Conservation (phyloP, 1,284 basidiomycete genomes). For the Cystobasidium sp. region DNA sequence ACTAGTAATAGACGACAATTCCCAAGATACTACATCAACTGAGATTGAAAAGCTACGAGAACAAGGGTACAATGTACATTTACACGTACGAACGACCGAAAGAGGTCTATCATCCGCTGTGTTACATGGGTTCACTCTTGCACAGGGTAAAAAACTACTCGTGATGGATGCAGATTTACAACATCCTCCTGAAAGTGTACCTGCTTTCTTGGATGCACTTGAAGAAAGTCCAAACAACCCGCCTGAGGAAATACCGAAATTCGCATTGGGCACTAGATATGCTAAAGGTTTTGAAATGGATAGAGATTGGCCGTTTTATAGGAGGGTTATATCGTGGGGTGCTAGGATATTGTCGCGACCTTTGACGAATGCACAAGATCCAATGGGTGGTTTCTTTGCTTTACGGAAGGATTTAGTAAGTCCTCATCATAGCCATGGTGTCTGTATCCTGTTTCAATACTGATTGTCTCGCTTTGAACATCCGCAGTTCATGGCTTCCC, state of each 20-base stretch:
- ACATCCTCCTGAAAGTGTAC: conserved; percentile 61
- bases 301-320: conserved; percentile 61
- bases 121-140: conserved; percentile 60
- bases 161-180: conserved; percentile 63
- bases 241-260: conserved; percentile 48
- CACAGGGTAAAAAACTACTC: conserved; percentile 59
- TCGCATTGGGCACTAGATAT: conserved; percentile 61
- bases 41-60: conserved; percentile 59
- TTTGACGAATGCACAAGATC: conserved; percentile 60
- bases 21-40: conserved; percentile 61
- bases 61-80: conserved; percentile 60
- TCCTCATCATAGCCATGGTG: conserved; percentile 7
- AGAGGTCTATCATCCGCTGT: conserved; percentile 61
- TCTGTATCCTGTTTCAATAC: neutral
- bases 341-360: conserved; percentile 60
- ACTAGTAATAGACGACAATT: conserved; percentile 63
- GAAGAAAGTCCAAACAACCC: conserved; percentile 62
- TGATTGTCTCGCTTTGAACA: neutral
- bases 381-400: conserved; percentile 62
- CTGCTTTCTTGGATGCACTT: conserved; percentile 48
- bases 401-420: conserved; percentile 59
- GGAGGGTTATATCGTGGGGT: conserved; percentile 60
- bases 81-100: conserved; percentile 60
- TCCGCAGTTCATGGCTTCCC: conserved; percentile 47
- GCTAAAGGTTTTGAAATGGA: conserved; percentile 61